Conservation (phyloP, 305 asterid species). For the Fraxinus xanthoxyloides region DNA sequence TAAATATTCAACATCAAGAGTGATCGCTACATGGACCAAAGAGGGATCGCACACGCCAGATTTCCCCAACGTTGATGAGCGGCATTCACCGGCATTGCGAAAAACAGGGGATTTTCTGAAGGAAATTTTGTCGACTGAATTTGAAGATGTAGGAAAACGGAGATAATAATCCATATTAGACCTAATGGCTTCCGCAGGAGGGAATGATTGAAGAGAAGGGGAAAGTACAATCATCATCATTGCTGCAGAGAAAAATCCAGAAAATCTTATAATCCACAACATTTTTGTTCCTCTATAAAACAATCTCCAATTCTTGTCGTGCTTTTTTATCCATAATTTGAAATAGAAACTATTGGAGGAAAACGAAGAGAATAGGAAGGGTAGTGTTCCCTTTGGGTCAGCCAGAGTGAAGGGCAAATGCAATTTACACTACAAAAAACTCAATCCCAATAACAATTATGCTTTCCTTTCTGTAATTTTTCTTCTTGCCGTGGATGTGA, state of each 20-base stretch:
- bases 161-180: constrained; percentile 48
- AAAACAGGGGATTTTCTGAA: constrained; percentile 64
- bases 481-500: constrained; percentile 42
- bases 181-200: constrained; percentile 92
- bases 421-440: constrained; percentile 1
- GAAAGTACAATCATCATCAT: constrained; percentile 71
- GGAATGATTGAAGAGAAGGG: constrained; percentile 83
- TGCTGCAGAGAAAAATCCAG: constrained; percentile 69
- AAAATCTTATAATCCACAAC: constrained; percentile 76
- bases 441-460: constrained; percentile 32
- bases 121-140: constrained; percentile 31
- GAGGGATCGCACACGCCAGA: constrained; percentile 69
- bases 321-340: constrained; percentile 37
- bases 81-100: constrained; percentile 71
- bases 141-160: constrained; percentile 29
- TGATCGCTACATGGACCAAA: constrained; percentile 89
- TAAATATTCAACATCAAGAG: constrained; percentile 79
- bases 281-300: constrained; percentile 39
- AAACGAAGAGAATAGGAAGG: constrained; percentile 56
- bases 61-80: constrained; percentile 28
- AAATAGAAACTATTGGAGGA: constrained; percentile 25
- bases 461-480: constrained; percentile 34
- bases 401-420: constrained; percentile 46
- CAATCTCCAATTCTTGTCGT: constrained; percentile 17
- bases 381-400: constrained; percentile 63